Evolutionary conservation across 495 filamentous ascomycete species (phyloP).

Genomic region (Xylaria flabelliformis): DNA sequence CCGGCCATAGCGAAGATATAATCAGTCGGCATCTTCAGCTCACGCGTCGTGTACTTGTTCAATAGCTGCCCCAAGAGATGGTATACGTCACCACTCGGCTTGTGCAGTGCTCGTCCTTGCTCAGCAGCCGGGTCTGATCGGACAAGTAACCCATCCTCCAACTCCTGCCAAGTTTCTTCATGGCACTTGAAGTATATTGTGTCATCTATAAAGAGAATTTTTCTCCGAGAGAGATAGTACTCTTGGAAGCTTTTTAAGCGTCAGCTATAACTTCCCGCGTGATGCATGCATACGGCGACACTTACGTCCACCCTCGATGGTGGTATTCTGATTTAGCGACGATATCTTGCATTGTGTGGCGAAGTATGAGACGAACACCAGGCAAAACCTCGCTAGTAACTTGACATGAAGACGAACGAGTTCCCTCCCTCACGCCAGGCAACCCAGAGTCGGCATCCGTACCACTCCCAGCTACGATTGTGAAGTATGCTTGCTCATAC

Average conservation of each 20-base stretch:
- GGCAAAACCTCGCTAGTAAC: conserved; percentile 19
- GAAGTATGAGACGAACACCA: conserved; percentile 8
- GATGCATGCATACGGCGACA: not conserved
- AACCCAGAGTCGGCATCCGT: conserved; percentile 38
- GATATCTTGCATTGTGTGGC: conserved; percentile 21
- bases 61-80: conserved; percentile 24
- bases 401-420: conserved; percentile 10
- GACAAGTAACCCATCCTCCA: conserved; percentile 26
- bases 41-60: conserved; percentile 25
- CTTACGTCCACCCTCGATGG: conserved; percentile 25
- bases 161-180: conserved; percentile 25
- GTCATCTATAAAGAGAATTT: conserved; percentile 40
- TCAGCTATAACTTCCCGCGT: conserved; percentile 15
- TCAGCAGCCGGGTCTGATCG: conserved; percentile 9
- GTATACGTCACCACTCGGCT: conserved; percentile 27
- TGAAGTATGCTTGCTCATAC: conserved; percentile 27
- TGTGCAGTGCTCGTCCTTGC: conserved; percentile 17
- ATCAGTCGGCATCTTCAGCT: conserved; percentile 24
- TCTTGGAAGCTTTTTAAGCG: conserved; percentile 40
- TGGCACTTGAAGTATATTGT: conserved; percentile 42
- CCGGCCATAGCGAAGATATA: conserved; percentile 26
- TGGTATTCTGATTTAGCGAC: conserved; percentile 27
- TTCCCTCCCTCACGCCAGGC: conserved; percentile 35
- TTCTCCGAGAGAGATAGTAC: conserved; percentile 39
- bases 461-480: conserved; percentile 41